Evolutionary conservation across 768 basidiomycete species (phyloP).

Genomic region (Gymnopilus dilepis): DNA sequence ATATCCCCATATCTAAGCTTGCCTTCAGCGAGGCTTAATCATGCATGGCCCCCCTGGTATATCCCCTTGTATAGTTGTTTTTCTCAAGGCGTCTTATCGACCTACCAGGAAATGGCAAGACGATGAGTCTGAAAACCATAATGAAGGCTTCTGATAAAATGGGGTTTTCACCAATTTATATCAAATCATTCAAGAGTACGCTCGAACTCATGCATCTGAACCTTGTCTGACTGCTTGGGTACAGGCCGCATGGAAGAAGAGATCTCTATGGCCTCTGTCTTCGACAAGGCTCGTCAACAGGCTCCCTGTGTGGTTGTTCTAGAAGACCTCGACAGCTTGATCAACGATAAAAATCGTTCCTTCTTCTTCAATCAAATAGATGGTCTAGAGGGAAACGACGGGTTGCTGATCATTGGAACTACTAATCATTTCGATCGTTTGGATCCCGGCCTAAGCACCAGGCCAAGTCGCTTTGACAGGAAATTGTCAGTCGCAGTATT

Average conservation of each 20-base stretch:
- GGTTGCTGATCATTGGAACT: conserved; percentile 75
- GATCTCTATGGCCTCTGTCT: conserved; percentile 69
- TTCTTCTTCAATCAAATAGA: conserved; percentile 91
- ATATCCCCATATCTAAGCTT: neutral
- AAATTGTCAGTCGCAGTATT: conserved; percentile 66
- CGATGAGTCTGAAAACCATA: conserved; percentile 80
- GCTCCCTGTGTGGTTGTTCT: conserved; percentile 70
- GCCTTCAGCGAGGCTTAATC: conserved; percentile 73
- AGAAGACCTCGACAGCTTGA: conserved; percentile 73
- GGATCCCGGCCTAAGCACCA: conserved; percentile 75
- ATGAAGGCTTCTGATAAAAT: conserved; percentile 73
- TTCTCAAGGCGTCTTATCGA: neutral
- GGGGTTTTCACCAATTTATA: conserved; percentile 75
- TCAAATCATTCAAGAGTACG: conserved; percentile 79
- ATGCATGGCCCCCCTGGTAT: conserved; percentile 81
- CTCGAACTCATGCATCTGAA: neutral
- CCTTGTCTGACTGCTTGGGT: neutral
- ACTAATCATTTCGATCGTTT: conserved; percentile 87
- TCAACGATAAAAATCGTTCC: conserved; percentile 78
- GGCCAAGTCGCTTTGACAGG: conserved; percentile 86
- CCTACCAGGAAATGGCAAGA: conserved; percentile 76
- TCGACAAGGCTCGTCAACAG: conserved; percentile 72
- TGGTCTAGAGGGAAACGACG: conserved; percentile 80
- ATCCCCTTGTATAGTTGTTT: conserved; percentile 11
- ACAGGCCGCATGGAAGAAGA: conserved; percentile 70